Base-by-base conservation (phyloP, 305 asterid species). In the Rubia tinctorum region DNA sequence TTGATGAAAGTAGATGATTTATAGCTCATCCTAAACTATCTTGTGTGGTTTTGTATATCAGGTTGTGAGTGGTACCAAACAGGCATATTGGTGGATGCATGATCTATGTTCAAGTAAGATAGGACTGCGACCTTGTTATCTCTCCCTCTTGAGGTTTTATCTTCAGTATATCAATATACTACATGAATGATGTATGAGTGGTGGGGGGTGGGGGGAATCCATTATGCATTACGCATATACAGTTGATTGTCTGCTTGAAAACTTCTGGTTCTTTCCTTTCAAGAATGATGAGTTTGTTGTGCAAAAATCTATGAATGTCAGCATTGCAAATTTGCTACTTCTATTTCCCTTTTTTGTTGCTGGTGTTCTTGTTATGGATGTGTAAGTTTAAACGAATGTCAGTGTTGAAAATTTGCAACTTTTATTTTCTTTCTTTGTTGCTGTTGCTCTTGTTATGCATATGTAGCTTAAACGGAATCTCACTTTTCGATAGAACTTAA, bases 21-120 rank as follows among this genome's bases (percentile, higher is more conserved):
- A 20, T 67, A 56, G 34, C 30, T 56, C n/a, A 39, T 34, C 9
- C 59, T 53, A 6, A 53, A 53, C 59, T 53, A 53, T 17, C 59
- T 53, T 53, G 10, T 49, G 13, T 53, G 97, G 87, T 78, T 15
- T 72, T 43, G 75, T 62, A 59, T 56, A 61, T 77, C 73, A 51
- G 79, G 78, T 77, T 77, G 76, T 63, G 68, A 73, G 68, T 66
- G 69, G 66, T 78, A 79, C 78, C 68, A 15, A 59, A 71, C 44
- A 73, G 80, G 84, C 74, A 72, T 69, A 66, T 74, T 45, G 9
- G 79, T 82, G 74, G 80, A 78, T 82, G 86, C 83, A 74, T 83
- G 88, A 88, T 86, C 92, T 87, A 88, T 92, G 96, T 87, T 88
- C 97, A 86, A 88, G 97, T 92, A 92, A 88, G 96, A 78, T 69